phyloP scores from a whole-genome alignment of 345 rosid species.

The Lepidium aucheri region DNA sequence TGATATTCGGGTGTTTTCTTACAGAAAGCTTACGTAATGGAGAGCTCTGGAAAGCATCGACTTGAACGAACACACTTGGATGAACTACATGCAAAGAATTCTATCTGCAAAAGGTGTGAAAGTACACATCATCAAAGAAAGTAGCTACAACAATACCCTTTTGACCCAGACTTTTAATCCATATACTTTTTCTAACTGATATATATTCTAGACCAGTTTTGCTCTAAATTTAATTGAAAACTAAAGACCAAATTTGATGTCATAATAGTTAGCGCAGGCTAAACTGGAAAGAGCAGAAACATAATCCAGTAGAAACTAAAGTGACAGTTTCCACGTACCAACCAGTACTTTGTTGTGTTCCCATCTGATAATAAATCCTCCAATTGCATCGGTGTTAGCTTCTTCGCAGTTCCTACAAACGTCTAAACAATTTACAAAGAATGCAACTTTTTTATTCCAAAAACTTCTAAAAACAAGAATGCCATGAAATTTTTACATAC shows the following conservation, averaged over 20 bases:
- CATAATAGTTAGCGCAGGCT: not conserved
- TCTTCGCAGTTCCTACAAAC: conserved; percentile 50
- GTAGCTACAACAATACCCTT: not conserved
- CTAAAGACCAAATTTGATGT: not conserved
- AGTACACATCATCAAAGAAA: not conserved
- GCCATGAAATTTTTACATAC: conserved; percentile 30
- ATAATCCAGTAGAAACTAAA: not conserved
- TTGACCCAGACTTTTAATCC: not conserved
- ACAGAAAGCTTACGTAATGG: conserved; percentile 47
- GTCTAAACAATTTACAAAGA: not conserved
- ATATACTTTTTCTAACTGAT: no score
- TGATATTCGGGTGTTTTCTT: not conserved
- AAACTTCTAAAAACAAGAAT: not conserved
- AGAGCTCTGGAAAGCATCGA: conserved; percentile 71
- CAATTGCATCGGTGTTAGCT: conserved; percentile 79
- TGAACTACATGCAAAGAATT: conserved; percentile 51
- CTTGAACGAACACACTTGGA: conserved; percentile 59
- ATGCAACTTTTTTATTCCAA: not conserved
- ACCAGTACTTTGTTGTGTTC: conserved; percentile 69
- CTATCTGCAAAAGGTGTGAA: conserved; percentile 47
- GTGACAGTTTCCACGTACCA: conserved; percentile 48
- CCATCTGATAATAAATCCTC: conserved; percentile 75
- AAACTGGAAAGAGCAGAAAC: not conserved
- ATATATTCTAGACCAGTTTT: no score
- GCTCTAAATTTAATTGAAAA: not conserved